A percentile compares a stretch with the other conserved stretches of the same genome.
Evolutionary conservation across 2,329 filamentous ascomycete species (phyloP).

Genomic region (Truncatella angustata): DNA sequence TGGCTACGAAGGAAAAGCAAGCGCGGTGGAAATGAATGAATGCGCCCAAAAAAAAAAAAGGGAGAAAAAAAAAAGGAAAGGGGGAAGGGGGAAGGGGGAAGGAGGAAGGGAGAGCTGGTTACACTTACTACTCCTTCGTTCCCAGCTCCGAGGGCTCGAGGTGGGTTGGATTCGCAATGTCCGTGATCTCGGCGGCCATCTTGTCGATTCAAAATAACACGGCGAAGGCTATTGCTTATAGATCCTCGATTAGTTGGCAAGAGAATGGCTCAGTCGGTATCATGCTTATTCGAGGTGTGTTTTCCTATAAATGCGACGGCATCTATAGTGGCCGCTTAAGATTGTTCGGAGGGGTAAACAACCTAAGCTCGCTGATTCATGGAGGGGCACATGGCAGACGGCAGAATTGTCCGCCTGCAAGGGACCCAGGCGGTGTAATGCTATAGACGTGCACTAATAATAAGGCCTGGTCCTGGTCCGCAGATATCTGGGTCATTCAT

Average conservation of each 20-base stretch:
- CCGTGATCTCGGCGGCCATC: background rate
- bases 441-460: no score
- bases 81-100: background rate
- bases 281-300: background rate
- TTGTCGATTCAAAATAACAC: no score
- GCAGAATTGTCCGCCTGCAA: slow-evolving; percentile 9
- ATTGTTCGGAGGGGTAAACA: background rate
- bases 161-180: slow-evolving; percentile 52
- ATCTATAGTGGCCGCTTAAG: background rate
- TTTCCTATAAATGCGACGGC: background rate
- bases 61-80: slow-evolving; percentile 6
- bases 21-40: no score
- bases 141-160: slow-evolving; percentile 78
- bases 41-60: background rate
- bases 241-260: no score
- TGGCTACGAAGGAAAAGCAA: no score
- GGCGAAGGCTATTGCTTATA: background rate
- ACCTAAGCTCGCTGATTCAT: background rate
- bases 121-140: slow-evolving; percentile 82
- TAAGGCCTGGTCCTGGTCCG: no score
- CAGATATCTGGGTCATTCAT: no score
- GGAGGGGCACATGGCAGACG: slow-evolving; percentile 13
- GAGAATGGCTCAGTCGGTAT: no score
- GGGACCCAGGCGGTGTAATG: slow-evolving; percentile 1
- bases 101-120: background rate